Evolutionary conservation across 805 yeast species (phyloP).

Genomic region (Osmozyma mogii): DNA sequence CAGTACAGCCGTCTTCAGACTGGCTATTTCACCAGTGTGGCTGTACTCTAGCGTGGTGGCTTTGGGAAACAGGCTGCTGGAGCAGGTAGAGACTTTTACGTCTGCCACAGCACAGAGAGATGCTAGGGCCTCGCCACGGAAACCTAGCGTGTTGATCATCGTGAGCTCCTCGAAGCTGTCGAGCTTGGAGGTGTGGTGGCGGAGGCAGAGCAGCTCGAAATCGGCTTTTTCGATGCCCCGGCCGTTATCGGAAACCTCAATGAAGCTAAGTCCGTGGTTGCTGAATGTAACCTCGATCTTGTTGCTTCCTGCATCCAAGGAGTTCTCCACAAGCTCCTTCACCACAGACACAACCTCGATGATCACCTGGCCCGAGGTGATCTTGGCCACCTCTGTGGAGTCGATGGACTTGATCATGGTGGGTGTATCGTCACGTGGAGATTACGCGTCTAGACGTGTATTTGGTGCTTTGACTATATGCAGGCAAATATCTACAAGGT

Average conservation of each 20-base stretch:
- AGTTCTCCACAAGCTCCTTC: conserved; percentile 82
- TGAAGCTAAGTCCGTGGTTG: conserved; percentile 64
- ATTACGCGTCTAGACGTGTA: too few relatives aligned
- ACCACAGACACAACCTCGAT: conserved; percentile 68
- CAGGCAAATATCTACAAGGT: background rate
- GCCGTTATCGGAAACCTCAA: conserved; percentile 68
- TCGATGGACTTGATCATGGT: conserved; percentile 22
- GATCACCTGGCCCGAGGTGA: conserved; percentile 93
- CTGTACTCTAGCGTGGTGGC: conserved; percentile 53
- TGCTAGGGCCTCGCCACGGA: conserved; percentile 76
- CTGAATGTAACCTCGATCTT: conserved; percentile 60
- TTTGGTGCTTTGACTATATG: background rate
- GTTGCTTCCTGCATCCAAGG: conserved; percentile 70
- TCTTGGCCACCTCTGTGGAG: conserved; percentile 52
- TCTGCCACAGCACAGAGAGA: conserved; percentile 52
- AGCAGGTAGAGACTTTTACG: conserved; percentile 44
- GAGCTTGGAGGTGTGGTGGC: conserved; percentile 65
- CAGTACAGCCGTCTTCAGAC: conserved; percentile 25
- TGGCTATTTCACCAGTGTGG: conserved; percentile 42
- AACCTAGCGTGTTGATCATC: conserved; percentile 52
- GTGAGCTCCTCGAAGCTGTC: conserved; percentile 45
- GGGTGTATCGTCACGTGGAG: too few relatives aligned
- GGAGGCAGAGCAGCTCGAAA: conserved; percentile 45
- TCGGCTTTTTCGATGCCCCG: conserved; percentile 50
- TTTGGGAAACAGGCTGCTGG: conserved; percentile 39